A percentile compares a stretch with the other conserved stretches of the same genome.
These are phyloP conservation scores for Lithohypha guttulata DNA, from an alignment of 2,329 filamentous ascomycete genomes.

Conservation along the genomic window DNA sequence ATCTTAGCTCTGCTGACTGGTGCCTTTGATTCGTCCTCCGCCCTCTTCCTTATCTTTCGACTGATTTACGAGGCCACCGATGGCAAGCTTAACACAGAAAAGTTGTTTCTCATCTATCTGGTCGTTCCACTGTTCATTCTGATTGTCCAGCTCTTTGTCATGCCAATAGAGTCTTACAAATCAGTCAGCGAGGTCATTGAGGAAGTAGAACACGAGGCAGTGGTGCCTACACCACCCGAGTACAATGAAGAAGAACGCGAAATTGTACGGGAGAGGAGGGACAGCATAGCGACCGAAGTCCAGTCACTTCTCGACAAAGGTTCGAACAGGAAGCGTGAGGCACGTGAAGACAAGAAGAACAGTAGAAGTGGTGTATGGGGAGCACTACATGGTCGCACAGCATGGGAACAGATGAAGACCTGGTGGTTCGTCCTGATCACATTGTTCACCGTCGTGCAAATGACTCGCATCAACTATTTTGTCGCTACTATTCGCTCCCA, in stretches of 20 bases:
- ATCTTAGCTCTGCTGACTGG: constrained; percentile 71
- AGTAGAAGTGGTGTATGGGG: constrained; percentile 73
- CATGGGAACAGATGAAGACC: constrained; percentile 60
- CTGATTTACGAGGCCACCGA: constrained; percentile 53
- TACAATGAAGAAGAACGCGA: constrained; percentile 39
- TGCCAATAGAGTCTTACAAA: constrained; percentile 71
- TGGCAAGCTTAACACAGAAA: constrained; percentile 49
- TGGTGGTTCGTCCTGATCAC: constrained; percentile 81
- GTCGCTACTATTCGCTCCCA: constrained; percentile 77
- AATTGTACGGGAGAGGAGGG: constrained; percentile 47
- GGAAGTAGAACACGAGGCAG: constrained; percentile 48
- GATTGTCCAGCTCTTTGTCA: constrained; percentile 55
- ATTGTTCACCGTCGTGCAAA: constrained; percentile 65
- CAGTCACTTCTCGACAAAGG: constrained; percentile 59
- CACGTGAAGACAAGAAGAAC: constrained; percentile 56
- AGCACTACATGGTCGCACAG: constrained; percentile 63
- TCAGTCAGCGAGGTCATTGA: constrained; percentile 73
- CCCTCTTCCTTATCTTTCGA: constrained; percentile 64
- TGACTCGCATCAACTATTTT: constrained; percentile 84
- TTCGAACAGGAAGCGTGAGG: constrained; percentile 48
- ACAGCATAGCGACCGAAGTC: constrained; percentile 57
- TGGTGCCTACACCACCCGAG: constrained; percentile 37
- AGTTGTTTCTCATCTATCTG: constrained; percentile 65
- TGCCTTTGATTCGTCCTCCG: constrained; percentile 73
- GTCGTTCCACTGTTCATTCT: constrained; percentile 58